Percentiles rank a stretch among this genome's conserved stretches.
Conservation (phyloP, 1,284 basidiomycete species). For the Ustilago hordei region DNA sequence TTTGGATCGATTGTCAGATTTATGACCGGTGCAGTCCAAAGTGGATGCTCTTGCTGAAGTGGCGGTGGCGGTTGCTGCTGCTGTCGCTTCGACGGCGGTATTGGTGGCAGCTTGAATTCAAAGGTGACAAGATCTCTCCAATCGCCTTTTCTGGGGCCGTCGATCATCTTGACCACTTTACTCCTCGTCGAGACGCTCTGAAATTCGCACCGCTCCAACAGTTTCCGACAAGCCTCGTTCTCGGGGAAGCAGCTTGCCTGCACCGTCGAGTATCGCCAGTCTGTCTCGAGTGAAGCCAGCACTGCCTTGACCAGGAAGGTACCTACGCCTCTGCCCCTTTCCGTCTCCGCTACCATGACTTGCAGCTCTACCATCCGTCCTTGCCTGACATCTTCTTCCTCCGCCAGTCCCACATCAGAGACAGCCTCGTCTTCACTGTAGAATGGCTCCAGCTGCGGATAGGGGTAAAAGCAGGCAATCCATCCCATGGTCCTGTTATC, state of each 20-base stretch:
- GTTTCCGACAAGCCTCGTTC: slow-evolving; percentile 16
- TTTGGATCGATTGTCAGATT: slow-evolving; percentile 35
- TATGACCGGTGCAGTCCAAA: not conserved
- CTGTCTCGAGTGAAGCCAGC: slow-evolving; percentile 18
- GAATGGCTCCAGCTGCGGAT: slow-evolving; percentile 12
- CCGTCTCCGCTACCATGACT: slow-evolving; percentile 40
- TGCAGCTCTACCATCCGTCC: slow-evolving; percentile 28
- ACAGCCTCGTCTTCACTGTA: slow-evolving; percentile 16
- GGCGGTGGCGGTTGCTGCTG: slow-evolving; percentile 5
- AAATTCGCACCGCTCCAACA: slow-evolving; percentile 30
- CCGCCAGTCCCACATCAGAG: not conserved
- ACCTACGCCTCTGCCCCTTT: slow-evolving; percentile 27
- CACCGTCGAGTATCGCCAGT: slow-evolving; percentile 24
- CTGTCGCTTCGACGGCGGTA: not conserved
- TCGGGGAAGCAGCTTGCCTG: slow-evolving; percentile 42
- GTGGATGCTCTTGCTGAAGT: not conserved
- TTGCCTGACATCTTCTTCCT: slow-evolving; percentile 9
- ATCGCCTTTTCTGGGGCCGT: slow-evolving; percentile 27
- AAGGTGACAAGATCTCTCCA: slow-evolving; percentile 40
- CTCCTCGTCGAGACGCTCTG: not conserved
- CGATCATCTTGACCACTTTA: slow-evolving; percentile 32
- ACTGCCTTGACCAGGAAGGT: slow-evolving; percentile 26
- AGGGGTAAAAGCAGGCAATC: slow-evolving; percentile 32
- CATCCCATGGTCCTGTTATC: slow-evolving; percentile 46
- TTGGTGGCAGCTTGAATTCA: slow-evolving; percentile 20